A percentile compares a stretch with the other conserved stretches of the same genome.
Evolutionary conservation across 129 eudicot species (phyloP).

Genomic region (Flaveria trinervia): DNA sequence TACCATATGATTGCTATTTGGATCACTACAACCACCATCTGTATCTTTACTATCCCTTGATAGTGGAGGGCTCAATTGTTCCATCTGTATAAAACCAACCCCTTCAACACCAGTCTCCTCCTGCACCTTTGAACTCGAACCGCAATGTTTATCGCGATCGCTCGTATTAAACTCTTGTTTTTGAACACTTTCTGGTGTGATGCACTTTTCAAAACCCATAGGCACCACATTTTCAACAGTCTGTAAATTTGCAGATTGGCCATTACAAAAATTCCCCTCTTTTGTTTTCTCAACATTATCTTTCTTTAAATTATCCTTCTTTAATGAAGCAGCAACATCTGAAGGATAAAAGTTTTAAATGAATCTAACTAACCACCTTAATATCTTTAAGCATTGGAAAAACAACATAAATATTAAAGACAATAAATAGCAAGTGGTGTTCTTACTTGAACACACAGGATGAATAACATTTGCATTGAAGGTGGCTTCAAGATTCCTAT

Average conservation of each 20-base stretch:
- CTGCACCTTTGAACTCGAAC: no score
- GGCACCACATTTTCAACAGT: conserved; percentile 3
- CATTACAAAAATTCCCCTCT: conserved; percentile 44
- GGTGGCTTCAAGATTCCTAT: conserved; percentile 58
- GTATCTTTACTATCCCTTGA: conserved; percentile 41
- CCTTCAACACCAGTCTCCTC: conserved; percentile 10
- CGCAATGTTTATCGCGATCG: background rate
- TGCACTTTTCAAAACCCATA: conserved; percentile 18
- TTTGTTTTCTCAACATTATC: conserved; percentile 27
- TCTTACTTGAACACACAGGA: conserved; percentile 49
- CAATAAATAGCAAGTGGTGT: background rate
- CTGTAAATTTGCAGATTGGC: conserved; percentile 22
- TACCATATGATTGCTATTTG: conserved; percentile 44
- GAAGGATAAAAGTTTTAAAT: background rate
- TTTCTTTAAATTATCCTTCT: conserved; percentile 22
- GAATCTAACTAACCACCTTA: background rate
- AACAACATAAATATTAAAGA: background rate
- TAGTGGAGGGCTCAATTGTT: conserved; percentile 52
- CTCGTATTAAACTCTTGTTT: conserved; percentile 25
- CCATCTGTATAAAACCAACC: conserved; percentile 40
- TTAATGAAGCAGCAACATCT: conserved; percentile 34
- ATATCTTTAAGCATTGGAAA: background rate
- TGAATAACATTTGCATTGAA: conserved; percentile 46
- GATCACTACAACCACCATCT: conserved; percentile 39
- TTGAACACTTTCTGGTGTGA: conserved; percentile 17